Evolutionary conservation across 1,139 yeast species (phyloP).

Genomic region (Candida sanyaensis): DNA sequence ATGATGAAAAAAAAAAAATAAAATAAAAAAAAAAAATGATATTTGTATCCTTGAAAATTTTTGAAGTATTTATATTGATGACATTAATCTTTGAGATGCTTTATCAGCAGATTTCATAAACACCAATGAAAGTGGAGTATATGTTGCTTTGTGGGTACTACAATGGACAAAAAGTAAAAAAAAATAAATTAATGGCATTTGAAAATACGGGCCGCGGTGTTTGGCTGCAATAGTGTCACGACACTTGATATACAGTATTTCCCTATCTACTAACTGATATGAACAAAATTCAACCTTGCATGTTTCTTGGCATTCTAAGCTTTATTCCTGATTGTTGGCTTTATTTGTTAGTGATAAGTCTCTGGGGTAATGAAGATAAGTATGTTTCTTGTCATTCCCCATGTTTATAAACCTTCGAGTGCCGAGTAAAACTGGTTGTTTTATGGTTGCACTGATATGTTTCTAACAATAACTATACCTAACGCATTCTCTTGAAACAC

Average conservation of each 20-base stretch:
- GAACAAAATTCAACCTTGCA: too few species aligned
- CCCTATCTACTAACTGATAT: too few species aligned
- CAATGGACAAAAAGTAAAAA: background rate
- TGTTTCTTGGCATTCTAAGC: background rate
- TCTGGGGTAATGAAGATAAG: too few species aligned
- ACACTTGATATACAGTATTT: too few species aligned
- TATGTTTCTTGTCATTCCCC: background rate
- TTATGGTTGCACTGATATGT: background rate
- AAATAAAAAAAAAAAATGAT: too few species aligned
- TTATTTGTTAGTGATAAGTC: too few species aligned
- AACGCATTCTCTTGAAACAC: background rate
- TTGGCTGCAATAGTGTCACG: too few species aligned
- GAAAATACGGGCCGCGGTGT: background rate
- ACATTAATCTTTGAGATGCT: background rate
- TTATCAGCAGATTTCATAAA: background rate
- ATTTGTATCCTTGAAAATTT: background rate
- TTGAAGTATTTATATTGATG: background rate
- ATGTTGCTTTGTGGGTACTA: background rate
- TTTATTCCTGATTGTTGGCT: background rate
- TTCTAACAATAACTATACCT: too few species aligned
- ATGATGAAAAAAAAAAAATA: background rate
- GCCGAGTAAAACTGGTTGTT: too few species aligned
- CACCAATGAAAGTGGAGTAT: conserved; percentile 1
- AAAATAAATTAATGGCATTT: background rate
- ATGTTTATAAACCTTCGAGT: background rate